Percentiles rank a stretch among this genome's conserved stretches.
Evolutionary conservation across 2,329 filamentous ascomycete genomes (phyloP).

Genomic region (Pyrenophora teres): DNA sequence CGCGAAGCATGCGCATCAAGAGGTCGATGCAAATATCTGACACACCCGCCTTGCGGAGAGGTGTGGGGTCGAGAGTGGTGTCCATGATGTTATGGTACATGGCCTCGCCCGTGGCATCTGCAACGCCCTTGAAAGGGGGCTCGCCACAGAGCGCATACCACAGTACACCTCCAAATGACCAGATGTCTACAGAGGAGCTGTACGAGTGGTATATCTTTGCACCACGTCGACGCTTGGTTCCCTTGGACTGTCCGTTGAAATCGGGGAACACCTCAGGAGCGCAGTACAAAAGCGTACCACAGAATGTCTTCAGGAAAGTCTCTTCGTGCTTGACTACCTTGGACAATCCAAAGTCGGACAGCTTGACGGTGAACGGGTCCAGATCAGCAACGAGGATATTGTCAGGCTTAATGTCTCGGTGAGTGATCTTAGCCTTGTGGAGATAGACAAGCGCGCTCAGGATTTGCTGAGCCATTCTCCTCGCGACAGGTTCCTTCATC

Average conservation of each 20-base stretch:
- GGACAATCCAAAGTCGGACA: slow-evolving; percentile 95
- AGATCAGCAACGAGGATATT: slow-evolving; percentile 84
- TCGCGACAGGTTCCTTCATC: slow-evolving; percentile 71
- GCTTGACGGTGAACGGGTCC: slow-evolving; percentile 79
- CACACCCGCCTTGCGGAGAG: slow-evolving; percentile 63
- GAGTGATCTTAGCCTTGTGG: slow-evolving; percentile 86
- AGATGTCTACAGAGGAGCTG: slow-evolving; percentile 90
- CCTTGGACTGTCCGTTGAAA: slow-evolving; percentile 66
- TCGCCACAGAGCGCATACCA: slow-evolving; percentile 81
- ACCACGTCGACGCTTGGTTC: slow-evolving; percentile 66
- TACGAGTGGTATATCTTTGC: slow-evolving; percentile 66
- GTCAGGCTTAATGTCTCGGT: slow-evolving; percentile 98
- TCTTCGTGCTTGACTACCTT: slow-evolving; percentile 90
- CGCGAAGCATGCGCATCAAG: slow-evolving; percentile 76
- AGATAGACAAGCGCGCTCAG: slow-evolving; percentile 84
- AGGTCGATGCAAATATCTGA: slow-evolving; percentile 75
- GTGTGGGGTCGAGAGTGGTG: slow-evolving; percentile 66
- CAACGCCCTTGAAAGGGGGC: slow-evolving; percentile 80
- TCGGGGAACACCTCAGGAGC: slow-evolving; percentile 95
- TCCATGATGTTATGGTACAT: slow-evolving; percentile 89
- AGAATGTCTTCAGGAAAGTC: slow-evolving; percentile 94
- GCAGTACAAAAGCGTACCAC: slow-evolving; percentile 92
- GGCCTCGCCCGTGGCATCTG: slow-evolving; percentile 75
- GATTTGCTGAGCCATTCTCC: slow-evolving; percentile 74
- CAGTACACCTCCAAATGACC: slow-evolving; percentile 91